Conservation (phyloP, 371 early-diverging fungal genomes). For the Dichotomocladium elegans region DNA sequence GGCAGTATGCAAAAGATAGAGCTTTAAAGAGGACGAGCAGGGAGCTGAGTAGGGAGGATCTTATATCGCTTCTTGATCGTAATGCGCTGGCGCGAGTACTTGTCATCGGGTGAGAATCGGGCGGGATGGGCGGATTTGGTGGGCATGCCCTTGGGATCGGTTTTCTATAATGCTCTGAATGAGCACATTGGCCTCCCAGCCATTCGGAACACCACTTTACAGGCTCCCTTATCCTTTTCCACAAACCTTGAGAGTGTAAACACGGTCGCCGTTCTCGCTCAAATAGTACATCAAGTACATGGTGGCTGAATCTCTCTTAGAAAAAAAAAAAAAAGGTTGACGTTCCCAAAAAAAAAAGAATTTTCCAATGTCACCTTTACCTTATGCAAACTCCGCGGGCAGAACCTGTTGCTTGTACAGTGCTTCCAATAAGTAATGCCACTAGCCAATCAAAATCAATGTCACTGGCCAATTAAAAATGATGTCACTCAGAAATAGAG, state of each 20-base stretch:
- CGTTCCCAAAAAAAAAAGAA: neutral
- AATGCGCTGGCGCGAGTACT: constrained; percentile 96
- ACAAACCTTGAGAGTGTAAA: constrained; percentile 95
- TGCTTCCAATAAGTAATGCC: too few species aligned
- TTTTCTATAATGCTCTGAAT: constrained; percentile 60
- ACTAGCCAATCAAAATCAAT: too few species aligned
- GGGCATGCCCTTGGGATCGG: constrained; percentile 69
- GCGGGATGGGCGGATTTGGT: constrained; percentile 97
- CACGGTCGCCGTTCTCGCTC: constrained; percentile 81
- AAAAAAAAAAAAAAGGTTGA: neutral
- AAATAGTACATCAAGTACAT: constrained; percentile 97
- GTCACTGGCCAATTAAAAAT: too few species aligned
- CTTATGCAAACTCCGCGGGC: neutral
- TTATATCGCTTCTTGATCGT: constrained; percentile 96
- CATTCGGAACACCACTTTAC: too few species aligned
- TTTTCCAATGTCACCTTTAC: too few species aligned
- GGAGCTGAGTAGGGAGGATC: constrained; percentile 78
- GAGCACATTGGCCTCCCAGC: too few species aligned
- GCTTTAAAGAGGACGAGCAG: constrained; percentile 36
- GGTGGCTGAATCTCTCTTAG: constrained; percentile 4
- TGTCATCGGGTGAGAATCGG: constrained; percentile 98
- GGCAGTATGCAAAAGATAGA: constrained; percentile 1
- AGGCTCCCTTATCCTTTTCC: too few species aligned
- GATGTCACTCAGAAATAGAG: too few species aligned
- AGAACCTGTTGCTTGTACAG: too few species aligned